Evolutionary conservation across 2,329 filamentous ascomycete species (phyloP), one percentile per base, ranked within the genome.

Genomic region (Fusarium robinianum): DNA sequence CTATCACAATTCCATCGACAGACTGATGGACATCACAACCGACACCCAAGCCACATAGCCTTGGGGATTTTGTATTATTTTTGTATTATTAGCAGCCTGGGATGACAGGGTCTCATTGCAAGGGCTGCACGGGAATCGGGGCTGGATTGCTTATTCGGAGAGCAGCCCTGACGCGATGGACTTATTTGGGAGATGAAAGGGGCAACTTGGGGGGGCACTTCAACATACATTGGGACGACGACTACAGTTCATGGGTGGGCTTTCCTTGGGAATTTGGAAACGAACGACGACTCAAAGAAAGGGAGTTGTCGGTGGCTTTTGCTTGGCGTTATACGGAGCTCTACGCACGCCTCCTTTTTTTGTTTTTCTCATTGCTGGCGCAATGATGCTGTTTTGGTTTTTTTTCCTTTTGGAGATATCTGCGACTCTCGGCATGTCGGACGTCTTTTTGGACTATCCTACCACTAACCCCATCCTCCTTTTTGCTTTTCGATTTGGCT

Each of bases 1-100:
- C 64, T 15, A 63, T 63, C 19, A 62, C 60, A 11, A 63, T 63
- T 18, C 60, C 60, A 31, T 37, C 47, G 4, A 49, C 41, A 25
- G 57, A 58, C 27, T 47, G 44, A 39, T 17, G 32, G 26, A 12
- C 9, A 46, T 24, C 50, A 37, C 17, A 46, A 26, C 23, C 15
- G 38, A 48, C 40, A 12, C 17, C 19, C 22, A n/a, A n/a, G n/a
- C n/a, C n/a, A n/a, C n/a, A n/a, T n/a, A n/a, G n/a, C 16, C 32
- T 10, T n/a, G 19, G 5, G 21, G 49, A 31, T 16, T 46, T 49
- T 56, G 46, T 61, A 57, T 41, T 48, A 51, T 42, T 39, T 47
- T 39, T 49, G 32, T 26, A 35, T 25, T 57, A 51, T n/a, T n/a
- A n/a, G n/a, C n/a, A n/a, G n/a, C n/a, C n/a, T n/a, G n/a, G n/a